phyloP scores from a whole-genome alignment of 768 basidiomycete genomes.

The Hericium coralloides region DNA sequence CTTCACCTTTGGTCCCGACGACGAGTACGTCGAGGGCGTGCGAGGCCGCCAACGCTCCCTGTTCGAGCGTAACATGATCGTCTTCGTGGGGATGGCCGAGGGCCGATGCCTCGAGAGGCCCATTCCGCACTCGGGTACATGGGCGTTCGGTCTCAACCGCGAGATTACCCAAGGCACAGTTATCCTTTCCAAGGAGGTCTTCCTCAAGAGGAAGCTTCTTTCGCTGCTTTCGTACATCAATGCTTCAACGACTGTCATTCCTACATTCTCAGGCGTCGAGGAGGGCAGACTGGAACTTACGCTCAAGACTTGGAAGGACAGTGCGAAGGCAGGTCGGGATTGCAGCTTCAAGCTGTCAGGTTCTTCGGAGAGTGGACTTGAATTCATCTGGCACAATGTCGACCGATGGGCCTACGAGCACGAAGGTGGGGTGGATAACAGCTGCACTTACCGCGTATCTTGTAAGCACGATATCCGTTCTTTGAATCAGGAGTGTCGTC shows the following conservation, averaged over 20 bases:
- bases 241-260: slow-evolving; percentile 20
- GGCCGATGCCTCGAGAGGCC: neutral
- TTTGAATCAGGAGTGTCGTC: neutral
- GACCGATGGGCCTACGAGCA: neutral
- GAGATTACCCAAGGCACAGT: slow-evolving; percentile 20
- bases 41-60: neutral
- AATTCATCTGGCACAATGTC: neutral
- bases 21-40: neutral
- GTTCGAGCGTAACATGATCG: neutral
- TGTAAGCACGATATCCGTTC: neutral
- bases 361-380: neutral
- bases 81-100: neutral
- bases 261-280: slow-evolving; percentile 16
- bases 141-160: slow-evolving; percentile 5
- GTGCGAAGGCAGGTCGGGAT: neutral
- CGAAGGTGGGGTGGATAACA: neutral
- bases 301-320: slow-evolving; percentile 19
- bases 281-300: slow-evolving; percentile 14
- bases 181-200: slow-evolving; percentile 16
- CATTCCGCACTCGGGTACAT: neutral
- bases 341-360: neutral
- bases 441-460: neutral
- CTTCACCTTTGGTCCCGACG: neutral
- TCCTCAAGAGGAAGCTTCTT: slow-evolving; percentile 21
- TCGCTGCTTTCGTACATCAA: slow-evolving; percentile 18